phyloP scores from a whole-genome alignment of 495 filamentous ascomycete genomes.

The Xylaria cubensis region DNA sequence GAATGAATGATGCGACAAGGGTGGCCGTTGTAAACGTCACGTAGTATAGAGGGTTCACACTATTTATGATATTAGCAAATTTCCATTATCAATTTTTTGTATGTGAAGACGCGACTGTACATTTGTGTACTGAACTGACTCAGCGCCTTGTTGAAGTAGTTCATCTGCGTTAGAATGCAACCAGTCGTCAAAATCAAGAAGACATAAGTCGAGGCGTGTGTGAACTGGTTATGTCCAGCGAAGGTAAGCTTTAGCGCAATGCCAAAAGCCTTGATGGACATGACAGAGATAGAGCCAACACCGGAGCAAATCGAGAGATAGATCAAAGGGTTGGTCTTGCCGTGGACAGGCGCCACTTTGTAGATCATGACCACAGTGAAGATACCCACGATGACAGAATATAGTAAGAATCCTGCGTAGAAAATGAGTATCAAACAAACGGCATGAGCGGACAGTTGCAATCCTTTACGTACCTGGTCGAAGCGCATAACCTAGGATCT shows the following conservation, averaged over 20 bases:
- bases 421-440: conserved; percentile 37
- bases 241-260: conserved; percentile 95
- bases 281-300: conserved; percentile 94
- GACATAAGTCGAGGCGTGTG: conserved; percentile 91
- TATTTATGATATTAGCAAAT: conserved; percentile 52
- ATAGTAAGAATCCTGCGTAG: conserved; percentile 79
- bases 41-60: conserved; percentile 98
- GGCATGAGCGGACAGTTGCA: not conserved
- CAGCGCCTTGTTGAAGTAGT: conserved; percentile 98
- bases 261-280: conserved; percentile 98
- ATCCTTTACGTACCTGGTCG: conserved; percentile 71
- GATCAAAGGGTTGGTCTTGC: conserved; percentile 92
- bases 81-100: not conserved
- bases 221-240: conserved; percentile 90
- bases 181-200: conserved; percentile 91
- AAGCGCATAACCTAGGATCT: conserved; percentile 87
- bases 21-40: conserved; percentile 99
- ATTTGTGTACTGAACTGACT: conserved; percentile 97
- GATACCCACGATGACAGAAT: conserved; percentile 74
- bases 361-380: conserved; percentile 97
- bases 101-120: conserved; percentile 58
- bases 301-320: conserved; percentile 97
- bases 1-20: conserved; percentile 93
- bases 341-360: conserved; percentile 83
- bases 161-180: conserved; percentile 98